A percentile compares a stretch with the other conserved stretches of the same genome.
These are phyloP conservation scores for Lophiotrema nucula DNA, from an alignment of 495 filamentous ascomycete genomes.

Conservation along the genomic window DNA sequence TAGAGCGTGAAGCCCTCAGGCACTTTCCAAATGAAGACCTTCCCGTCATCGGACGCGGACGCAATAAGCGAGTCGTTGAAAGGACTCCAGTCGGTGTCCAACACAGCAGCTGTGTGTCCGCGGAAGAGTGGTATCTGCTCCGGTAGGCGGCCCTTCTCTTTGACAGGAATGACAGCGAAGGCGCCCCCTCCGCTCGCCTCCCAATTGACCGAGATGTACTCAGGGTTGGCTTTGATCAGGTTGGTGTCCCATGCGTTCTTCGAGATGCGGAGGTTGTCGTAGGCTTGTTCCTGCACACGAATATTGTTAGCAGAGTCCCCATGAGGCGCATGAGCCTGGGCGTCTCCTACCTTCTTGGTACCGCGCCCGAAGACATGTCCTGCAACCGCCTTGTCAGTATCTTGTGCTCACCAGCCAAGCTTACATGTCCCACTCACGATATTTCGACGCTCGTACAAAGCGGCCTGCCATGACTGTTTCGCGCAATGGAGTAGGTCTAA, in stretches of 20 bases:
- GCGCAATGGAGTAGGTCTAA: constrained; percentile 1
- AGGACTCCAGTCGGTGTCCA: constrained; percentile 98
- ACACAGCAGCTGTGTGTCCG: constrained; percentile 89
- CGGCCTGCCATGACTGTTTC: constrained; percentile 76
- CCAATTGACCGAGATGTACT: constrained; percentile 97
- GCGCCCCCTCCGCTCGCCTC: constrained; percentile 94
- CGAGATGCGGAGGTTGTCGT: constrained; percentile 92
- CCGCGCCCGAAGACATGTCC: constrained; percentile 97
- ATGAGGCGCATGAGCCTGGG: neutral
- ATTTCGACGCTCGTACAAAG: constrained; percentile 98
- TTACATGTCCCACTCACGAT: constrained; percentile 71
- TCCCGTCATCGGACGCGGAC: constrained; percentile 93
- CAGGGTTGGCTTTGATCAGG: constrained; percentile 94
- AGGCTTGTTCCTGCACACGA: constrained; percentile 71
- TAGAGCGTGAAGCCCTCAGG: constrained; percentile 82
- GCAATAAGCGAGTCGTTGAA: constrained; percentile 92
- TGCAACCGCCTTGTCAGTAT: constrained; percentile 47
- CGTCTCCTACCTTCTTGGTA: constrained; percentile 66
- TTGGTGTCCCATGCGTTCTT: constrained; percentile 99
- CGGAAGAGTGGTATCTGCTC: constrained; percentile 93
- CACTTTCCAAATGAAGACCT: constrained; percentile 94
- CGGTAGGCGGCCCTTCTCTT: constrained; percentile 82
- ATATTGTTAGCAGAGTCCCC: constrained; percentile 9
- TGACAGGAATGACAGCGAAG: constrained; percentile 91
- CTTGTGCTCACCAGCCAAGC: too few relatives aligned